phyloP scores from a whole-genome alignment of 176 grass and related monocot genomes.

The Pharus latifolius region DNA sequence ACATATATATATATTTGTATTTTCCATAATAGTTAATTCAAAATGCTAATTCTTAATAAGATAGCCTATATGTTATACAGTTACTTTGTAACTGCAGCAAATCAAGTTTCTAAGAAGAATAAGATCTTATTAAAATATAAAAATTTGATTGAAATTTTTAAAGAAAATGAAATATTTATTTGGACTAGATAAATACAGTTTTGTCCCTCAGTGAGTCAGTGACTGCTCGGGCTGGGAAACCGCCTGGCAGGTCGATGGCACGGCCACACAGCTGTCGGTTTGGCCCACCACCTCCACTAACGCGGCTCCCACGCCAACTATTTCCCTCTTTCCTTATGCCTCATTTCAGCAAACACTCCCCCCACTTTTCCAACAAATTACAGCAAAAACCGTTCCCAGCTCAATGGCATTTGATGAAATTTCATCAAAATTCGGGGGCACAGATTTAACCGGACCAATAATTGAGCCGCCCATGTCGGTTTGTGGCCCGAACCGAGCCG shows the following conservation, averaged over 20 bases:
- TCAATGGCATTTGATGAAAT: background rate
- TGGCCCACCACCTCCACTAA: constrained; percentile 13
- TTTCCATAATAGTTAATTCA: too few species aligned
- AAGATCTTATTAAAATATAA: too few species aligned
- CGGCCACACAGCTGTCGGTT: constrained; percentile 1
- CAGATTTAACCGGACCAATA: rapidly evolving
- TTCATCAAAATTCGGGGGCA: background rate
- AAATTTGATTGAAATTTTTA: too few species aligned
- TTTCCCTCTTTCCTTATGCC: background rate
- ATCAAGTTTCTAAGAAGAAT: too few species aligned
- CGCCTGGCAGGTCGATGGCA: constrained; percentile 21
- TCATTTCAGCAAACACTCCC: background rate
- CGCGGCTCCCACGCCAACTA: constrained; percentile 21
- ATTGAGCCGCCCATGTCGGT: constrained; percentile 9
- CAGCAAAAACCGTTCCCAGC: too few species aligned
- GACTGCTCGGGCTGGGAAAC: constrained; percentile 9
- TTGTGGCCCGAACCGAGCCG: background rate
- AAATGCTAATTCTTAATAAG: too few species aligned
- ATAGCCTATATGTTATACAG: too few species aligned
- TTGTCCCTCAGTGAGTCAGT: too few species aligned
- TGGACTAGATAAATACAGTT: too few species aligned
- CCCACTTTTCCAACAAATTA: background rate
- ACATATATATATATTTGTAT: too few species aligned
- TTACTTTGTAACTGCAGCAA: too few species aligned
- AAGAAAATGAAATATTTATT: too few species aligned